Evolutionary conservation across 2,329 filamentous ascomycete species (phyloP).

Genomic region (Scedosporium apiospermum): DNA sequence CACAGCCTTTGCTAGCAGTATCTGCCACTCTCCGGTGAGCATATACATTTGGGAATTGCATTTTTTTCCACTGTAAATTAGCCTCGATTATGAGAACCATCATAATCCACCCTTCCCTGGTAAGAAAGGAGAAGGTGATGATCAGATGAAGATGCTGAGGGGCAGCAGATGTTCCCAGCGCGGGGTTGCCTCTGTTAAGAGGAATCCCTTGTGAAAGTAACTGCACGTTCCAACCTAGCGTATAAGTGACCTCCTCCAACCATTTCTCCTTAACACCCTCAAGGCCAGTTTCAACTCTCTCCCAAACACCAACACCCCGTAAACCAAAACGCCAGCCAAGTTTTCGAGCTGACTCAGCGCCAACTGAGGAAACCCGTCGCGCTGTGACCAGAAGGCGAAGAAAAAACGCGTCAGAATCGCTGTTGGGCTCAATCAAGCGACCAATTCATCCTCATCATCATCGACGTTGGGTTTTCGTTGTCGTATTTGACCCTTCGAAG

Average conservation of each 20-base stretch:
- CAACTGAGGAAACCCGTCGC: neutral
- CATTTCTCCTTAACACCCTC: neutral
- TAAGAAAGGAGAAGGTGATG: neutral
- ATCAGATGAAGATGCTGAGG: neutral
- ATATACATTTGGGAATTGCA: conserved; percentile 68
- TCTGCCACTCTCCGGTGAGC: conserved; percentile 82
- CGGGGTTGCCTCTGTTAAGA: neutral
- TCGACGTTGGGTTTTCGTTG: neutral
- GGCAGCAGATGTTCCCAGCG: neutral
- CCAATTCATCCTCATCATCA: neutral
- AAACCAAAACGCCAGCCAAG: neutral
- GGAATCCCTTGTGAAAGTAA: neutral
- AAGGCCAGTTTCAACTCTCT: neutral
- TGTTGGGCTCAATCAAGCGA: neutral
- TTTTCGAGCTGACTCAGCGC: neutral
- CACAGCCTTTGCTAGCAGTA: conserved; percentile 71
- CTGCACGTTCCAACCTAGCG: neutral
- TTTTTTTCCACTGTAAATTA: conserved; percentile 15
- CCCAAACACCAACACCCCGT: neutral
- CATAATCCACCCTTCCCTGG: neutral
- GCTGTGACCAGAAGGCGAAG: neutral
- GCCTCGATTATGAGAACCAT: neutral
- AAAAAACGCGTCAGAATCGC: neutral
- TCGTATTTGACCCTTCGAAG: neutral
- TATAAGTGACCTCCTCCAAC: neutral